Conservation (phyloP, 1,284 basidiomycete species). For the Meira nashicola region DNA sequence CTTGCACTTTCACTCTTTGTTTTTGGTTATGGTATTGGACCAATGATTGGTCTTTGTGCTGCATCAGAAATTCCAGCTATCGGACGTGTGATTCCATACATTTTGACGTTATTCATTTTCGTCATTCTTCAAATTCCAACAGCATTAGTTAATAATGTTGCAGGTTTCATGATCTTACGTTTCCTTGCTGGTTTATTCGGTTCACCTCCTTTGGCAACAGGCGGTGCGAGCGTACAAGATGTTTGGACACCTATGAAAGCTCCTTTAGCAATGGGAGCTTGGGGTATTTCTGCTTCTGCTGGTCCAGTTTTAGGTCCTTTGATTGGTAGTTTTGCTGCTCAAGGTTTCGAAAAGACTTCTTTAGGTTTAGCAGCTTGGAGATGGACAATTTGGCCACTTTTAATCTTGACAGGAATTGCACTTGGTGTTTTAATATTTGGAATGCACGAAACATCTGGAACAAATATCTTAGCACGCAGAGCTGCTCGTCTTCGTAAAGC, state of each 20-base stretch:
- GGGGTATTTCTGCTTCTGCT: conserved; percentile 29
- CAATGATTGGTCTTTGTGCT: conserved; percentile 46
- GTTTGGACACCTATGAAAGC: conserved; percentile 18
- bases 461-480: conserved; percentile 52
- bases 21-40: conserved; percentile 30
- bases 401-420: conserved; percentile 48
- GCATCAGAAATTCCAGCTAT: conserved; percentile 49
- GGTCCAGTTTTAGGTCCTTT: conserved; percentile 37
- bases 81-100: conserved; percentile 34
- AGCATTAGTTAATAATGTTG: conserved; percentile 22
- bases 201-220: conserved; percentile 35
- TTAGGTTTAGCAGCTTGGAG: conserved; percentile 20
- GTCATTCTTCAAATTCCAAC: conserved; percentile 31
- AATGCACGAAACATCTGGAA: conserved; percentile 52
- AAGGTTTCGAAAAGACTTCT: conserved; percentile 9
- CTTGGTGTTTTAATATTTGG: conserved; percentile 37
- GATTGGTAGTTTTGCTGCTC: conserved; percentile 33
- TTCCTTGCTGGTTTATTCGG: conserved; percentile 40
- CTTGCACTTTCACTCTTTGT: conserved; percentile 36
- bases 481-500: conserved; percentile 51
- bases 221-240: conserved; percentile 39
- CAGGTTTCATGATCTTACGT: conserved; percentile 32
- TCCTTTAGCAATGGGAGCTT: conserved; percentile 22
- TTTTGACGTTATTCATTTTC: conserved; percentile 30
- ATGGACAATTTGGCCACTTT: conserved; percentile 52